A percentile compares a stretch with the other conserved stretches of the same genome.
phyloP scores from a whole-genome alignment of 2,329 filamentous ascomycete species.

The Teratosphaeria viscida region DNA sequence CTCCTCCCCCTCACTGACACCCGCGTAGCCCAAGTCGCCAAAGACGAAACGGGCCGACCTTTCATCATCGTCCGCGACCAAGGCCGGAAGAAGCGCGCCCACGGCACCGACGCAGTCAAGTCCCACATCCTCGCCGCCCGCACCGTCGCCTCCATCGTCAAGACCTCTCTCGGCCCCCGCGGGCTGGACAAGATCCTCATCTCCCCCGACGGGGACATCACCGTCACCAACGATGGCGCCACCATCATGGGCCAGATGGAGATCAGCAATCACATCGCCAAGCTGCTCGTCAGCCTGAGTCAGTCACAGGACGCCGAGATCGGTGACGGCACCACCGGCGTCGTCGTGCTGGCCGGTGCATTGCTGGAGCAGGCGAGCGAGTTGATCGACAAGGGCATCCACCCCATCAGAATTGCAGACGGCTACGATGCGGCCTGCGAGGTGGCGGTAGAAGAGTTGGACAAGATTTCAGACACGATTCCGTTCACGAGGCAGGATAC shows the following conservation, averaged over 20 bases:
- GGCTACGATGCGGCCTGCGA: constrained; percentile 97
- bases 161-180: constrained; percentile 88
- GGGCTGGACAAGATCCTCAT: constrained; percentile 99
- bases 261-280: constrained; percentile 95
- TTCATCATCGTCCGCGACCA: constrained; percentile 99
- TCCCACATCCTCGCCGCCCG: constrained; percentile 94
- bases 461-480: constrained; percentile 85
- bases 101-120: constrained; percentile 95
- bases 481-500: constrained; percentile 72
- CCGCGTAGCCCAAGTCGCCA: constrained; percentile 60
- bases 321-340: constrained; percentile 93
- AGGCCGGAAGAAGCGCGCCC: constrained; percentile 93
- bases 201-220: constrained; percentile 96
- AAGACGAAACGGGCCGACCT: constrained; percentile 92
- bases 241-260: constrained; percentile 97
- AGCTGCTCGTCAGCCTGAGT: constrained; percentile 90
- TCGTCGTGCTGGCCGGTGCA: constrained; percentile 89
- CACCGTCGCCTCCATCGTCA: constrained; percentile 94
- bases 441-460: constrained; percentile 84
- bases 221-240: constrained; percentile 96
- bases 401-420: constrained; percentile 96
- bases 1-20: constrained; percentile 1
- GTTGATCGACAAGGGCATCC: constrained; percentile 98
- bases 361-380: constrained; percentile 93
- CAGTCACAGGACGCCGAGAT: constrained; percentile 99